Evolutionary conservation across 192 early-diverging fungal genomes (phyloP).

Genomic region (Coemansia sp.): DNA sequence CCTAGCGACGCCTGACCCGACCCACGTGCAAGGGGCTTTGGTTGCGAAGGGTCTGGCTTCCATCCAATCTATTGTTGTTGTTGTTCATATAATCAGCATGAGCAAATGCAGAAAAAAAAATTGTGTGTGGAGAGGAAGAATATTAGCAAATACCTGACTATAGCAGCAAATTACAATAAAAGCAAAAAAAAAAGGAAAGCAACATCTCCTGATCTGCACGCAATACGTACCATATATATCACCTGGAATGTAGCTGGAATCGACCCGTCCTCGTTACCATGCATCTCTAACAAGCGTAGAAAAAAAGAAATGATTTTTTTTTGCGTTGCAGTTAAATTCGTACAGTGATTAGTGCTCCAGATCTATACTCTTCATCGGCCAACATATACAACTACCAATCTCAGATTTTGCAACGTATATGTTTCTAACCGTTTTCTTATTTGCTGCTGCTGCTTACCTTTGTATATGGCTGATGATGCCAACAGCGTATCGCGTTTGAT

Average conservation of each 20-base stretch:
- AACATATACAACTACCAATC: too few species aligned
- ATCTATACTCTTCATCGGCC: too few species aligned
- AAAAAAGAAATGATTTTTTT: not conserved
- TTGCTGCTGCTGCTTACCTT: conserved; percentile 55
- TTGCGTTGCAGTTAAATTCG: too few species aligned
- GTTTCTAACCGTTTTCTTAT: not conserved
- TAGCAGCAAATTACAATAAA: not conserved
- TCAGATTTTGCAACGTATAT: too few species aligned
- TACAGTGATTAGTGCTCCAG: too few species aligned
- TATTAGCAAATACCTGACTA: conserved; percentile 34
- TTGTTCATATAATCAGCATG: not conserved
- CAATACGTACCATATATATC: conserved; percentile 58
- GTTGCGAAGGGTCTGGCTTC: conserved; percentile 87
- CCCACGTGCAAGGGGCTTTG: conserved; percentile 80
- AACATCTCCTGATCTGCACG: not conserved
- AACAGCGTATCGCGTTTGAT: conserved; percentile 81
- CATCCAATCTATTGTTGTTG: conserved; percentile 73
- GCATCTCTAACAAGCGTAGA: conserved; percentile 62
- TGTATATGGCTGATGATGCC: conserved; percentile 85
- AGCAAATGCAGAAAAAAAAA: conserved; percentile 13
- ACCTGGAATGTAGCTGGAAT: conserved; percentile 95
- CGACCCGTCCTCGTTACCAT: conserved; percentile 84
- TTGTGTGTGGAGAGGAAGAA: not conserved
- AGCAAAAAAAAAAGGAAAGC: not conserved
- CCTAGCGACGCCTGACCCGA: conserved; percentile 82